Conservation (phyloP, 768 basidiomycete genomes). For the Gloeophyllum trabeum region DNA sequence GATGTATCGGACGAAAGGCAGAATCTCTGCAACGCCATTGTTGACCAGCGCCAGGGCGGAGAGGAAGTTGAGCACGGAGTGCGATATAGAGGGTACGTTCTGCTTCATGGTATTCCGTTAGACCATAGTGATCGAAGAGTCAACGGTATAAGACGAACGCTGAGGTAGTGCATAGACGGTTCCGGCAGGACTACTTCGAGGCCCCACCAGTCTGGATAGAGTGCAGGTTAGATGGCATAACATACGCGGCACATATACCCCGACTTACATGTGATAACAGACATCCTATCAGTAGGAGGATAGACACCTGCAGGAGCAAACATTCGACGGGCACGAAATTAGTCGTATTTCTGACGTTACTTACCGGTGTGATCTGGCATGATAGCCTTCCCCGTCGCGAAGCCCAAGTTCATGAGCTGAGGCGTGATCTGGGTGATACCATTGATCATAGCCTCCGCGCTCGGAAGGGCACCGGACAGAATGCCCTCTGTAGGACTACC, state of each 20-base stretch:
- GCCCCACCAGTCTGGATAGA: conserved; percentile 77
- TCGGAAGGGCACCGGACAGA: conserved; percentile 67
- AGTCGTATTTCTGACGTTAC: too few relatives aligned
- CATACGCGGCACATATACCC: conserved; percentile 2
- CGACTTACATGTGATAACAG: conserved; percentile 64
- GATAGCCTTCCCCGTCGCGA: conserved; percentile 56
- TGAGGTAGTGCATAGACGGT: conserved; percentile 50
- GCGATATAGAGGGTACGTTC: conserved; percentile 50
- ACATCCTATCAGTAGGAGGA: conserved; percentile 70
- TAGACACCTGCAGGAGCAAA: conserved; percentile 38
- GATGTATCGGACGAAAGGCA: conserved; percentile 80
- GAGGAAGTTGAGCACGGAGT: conserved; percentile 60
- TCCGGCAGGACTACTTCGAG: conserved; percentile 69
- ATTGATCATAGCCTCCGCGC: conserved; percentile 55
- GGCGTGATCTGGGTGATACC: conserved; percentile 67
- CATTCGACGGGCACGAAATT: too few relatives aligned
- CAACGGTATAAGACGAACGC: conserved; percentile 23
- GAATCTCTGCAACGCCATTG: conserved; percentile 69
- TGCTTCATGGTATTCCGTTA: conserved; percentile 13
- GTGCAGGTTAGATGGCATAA: conserved; percentile 1
- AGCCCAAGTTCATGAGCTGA: conserved; percentile 68
- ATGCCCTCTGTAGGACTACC: conserved; percentile 39
- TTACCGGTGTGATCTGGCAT: conserved; percentile 55
- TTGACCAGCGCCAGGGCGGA: conserved; percentile 60
- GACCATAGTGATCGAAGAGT: background rate